A percentile compares a stretch with the other conserved stretches of the same genome.
Evolutionary conservation across 139 green algal species (phyloP).

Genomic region (Closterium sp.): DNA sequence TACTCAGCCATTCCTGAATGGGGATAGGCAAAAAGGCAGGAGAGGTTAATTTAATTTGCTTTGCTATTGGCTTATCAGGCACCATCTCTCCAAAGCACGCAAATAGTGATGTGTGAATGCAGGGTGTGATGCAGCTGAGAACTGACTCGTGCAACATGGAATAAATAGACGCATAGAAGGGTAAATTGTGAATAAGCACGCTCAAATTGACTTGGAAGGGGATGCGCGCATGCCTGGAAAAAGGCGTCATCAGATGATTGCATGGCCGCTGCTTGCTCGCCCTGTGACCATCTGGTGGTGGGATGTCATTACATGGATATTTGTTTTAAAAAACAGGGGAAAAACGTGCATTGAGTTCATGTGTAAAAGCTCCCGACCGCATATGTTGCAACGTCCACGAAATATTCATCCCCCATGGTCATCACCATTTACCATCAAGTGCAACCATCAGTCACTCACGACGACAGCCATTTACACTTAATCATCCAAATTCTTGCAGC

Average conservation of each 20-base stretch:
- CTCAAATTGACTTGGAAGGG: too few species aligned
- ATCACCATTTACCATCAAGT: not conserved
- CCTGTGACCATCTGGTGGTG: not conserved
- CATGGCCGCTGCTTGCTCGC: not conserved
- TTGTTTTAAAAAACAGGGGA: too few species aligned
- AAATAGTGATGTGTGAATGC: too few species aligned
- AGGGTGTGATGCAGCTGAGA: too few species aligned
- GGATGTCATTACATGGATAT: not conserved
- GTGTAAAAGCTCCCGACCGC: not conserved
- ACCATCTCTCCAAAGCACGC: too few species aligned
- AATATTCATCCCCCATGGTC: not conserved
- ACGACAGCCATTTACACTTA: not conserved
- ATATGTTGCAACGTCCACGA: not conserved
- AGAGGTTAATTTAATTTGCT: too few species aligned
- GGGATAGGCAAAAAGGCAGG: too few species aligned
- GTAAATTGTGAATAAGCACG: too few species aligned
- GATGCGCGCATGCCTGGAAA: not conserved
- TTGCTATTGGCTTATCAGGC: too few species aligned
- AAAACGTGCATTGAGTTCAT: too few species aligned
- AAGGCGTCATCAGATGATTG: not conserved
- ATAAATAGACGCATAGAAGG: too few species aligned
- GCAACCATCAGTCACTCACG: not conserved
- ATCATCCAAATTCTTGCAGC: not conserved
- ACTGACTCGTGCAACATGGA: too few species aligned
- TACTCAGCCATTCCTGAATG: constrained; percentile 62